Base-by-base conservation (phyloP, 257 asterid species). In the Nicotiana benthamiana region DNA sequence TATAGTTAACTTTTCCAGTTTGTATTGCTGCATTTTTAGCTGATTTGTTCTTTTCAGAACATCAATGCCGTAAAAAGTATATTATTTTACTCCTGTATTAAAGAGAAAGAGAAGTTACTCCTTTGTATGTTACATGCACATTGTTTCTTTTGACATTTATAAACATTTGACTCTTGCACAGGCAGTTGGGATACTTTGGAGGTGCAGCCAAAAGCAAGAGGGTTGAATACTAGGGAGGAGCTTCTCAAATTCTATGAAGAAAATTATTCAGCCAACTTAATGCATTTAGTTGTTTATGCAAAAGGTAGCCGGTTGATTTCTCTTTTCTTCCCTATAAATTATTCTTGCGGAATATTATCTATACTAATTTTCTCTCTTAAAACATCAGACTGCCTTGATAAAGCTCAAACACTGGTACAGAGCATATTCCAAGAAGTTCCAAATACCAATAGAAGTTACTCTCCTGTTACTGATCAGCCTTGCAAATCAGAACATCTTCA, bases 101-200 rank as follows among this genome's bases (percentile, higher is more conserved):
- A 22, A 24, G 40, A 72, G 61, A 72, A 24, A 20, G 51, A 11
- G 78, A 48, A 17, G 22, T 46, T 72, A 46, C 78, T 46, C 60
- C 60, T 72, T 3, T 72, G 15, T 72, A 32, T 72, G 40, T 15
- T 72, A n/a, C n/a, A n/a, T n/a, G 78, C 61, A 22, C 22, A 15
- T 72, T 72, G 77, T 11, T 26, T 62, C 76, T 34, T 57, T 57
- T 77, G 66, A 54, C 28, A 54, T 7, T 30, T 56, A 18, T 54
- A 32, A 62, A 61, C 82, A 79, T 46, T 48, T 27, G 43, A 79
- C 28, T 79, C 77, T 59, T 88, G 32, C 79, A 64, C 79, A 96
- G 99, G 99, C 85, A 96, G 91, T 85, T 96, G 97, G 97, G 94
- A 92, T 61, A 96, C 99, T 81, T 83, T 96, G 91, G 99, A 96